Conservation (phyloP, 1,139 yeast genomes). For the Yamadazyma membranifaciens region DNA sequence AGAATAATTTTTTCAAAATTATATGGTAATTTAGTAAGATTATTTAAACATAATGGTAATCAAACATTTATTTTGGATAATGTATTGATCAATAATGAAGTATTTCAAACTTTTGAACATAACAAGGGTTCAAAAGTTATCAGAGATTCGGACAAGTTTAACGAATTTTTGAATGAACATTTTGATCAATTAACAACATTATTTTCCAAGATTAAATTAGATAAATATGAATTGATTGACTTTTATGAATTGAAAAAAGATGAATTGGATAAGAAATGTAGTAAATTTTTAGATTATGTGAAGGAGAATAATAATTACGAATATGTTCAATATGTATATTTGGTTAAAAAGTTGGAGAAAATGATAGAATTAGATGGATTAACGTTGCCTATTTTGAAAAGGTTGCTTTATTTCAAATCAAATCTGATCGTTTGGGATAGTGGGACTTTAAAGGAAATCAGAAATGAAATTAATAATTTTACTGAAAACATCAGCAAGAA, state of each 20-base stretch:
- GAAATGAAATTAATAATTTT: conserved; percentile 8
- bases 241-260: conserved; percentile 12
- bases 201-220: conserved; percentile 7
- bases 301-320: conserved; percentile 8
- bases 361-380: conserved; percentile 9
- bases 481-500: conserved; percentile 10
- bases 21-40: conserved; percentile 26
- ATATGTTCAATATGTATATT: conserved; percentile 7
- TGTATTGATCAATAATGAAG: conserved; percentile 29
- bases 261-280: conserved; percentile 8
- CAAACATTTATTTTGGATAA: conserved; percentile 37
- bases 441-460: conserved; percentile 1
- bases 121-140: not conserved
- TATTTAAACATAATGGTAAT: conserved; percentile 34
- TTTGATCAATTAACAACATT: not conserved
- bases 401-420: conserved; percentile 1
- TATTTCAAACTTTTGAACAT: conserved; percentile 27
- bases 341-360: conserved; percentile 5
- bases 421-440: not conserved
- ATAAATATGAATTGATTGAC: conserved; percentile 12
- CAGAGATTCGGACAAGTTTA: not conserved
- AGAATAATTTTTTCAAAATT: conserved; percentile 26
- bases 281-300: conserved; percentile 8
- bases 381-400: conserved; percentile 10
- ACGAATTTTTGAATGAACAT: conserved; percentile 6